Percentiles rank a stretch among this genome's conserved stretches.
Conservation (phyloP, 148 eudicot genomes). For the Vaccinium myrtillus region DNA sequence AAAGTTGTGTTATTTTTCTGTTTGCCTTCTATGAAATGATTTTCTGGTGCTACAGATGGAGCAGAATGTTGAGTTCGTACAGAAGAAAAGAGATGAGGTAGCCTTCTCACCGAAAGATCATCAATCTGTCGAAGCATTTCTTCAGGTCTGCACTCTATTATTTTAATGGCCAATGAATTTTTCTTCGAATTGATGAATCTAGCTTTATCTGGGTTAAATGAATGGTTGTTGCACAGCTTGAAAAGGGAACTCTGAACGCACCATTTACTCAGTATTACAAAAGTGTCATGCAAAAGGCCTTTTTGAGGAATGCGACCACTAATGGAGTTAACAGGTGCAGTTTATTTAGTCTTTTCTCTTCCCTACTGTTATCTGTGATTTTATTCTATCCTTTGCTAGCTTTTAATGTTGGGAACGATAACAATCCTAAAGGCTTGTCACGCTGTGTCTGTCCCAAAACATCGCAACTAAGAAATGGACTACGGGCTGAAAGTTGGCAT, state of each 20-base stretch:
- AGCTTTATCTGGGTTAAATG: conserved; percentile 18
- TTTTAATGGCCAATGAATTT: conserved; percentile 9
- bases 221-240: conserved; percentile 49
- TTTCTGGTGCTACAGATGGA: conserved; percentile 56
- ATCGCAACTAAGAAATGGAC: neutral
- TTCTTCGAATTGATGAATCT: neutral
- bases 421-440: neutral
- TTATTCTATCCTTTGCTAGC: neutral
- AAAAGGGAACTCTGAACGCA: conserved; percentile 45
- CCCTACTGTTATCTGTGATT: neutral
- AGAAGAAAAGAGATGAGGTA: conserved; percentile 79
- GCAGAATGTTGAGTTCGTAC: conserved; percentile 82
- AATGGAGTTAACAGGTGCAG: conserved; percentile 42
- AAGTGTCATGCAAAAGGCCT: conserved; percentile 68
- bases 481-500: neutral
- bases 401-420: neutral
- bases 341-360: conserved; percentile 9
- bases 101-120: conserved; percentile 81
- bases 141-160: conserved; percentile 54
- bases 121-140: conserved; percentile 68
- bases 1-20: neutral
- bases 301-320: conserved; percentile 38
- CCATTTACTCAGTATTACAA: conserved; percentile 80
- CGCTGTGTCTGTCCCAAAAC: neutral
- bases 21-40: neutral